Evolutionary conservation across 2,329 filamentous ascomycete genomes (phyloP), one percentile per base, ranked within the genome.

Genomic region (Talaromyces sp.): DNA sequence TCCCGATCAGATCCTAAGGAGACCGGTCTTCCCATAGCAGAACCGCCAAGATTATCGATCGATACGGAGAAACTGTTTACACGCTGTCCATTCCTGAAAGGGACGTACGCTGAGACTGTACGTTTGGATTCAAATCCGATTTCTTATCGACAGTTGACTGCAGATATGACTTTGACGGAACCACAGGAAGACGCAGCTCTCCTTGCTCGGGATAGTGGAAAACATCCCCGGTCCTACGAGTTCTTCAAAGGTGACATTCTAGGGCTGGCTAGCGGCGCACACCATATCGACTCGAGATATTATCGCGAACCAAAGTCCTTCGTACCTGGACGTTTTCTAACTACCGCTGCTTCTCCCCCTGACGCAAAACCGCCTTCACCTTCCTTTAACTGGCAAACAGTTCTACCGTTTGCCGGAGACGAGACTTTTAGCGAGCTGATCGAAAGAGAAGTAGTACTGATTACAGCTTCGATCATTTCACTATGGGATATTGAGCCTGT

Each of bases 401-500:
- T 82, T 41, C 68, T 74, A 37, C 76, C 79, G 1, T 81, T 78
- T 65, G 78, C 78, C n/a, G 77, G 75, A 8, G 81, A 79, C 5
- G 61, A 78, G 11, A 69, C 70, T 1, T 80, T 83, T 60, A 46
- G 37, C 17, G 15, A 40, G 15, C 51, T 60, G 19, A 80, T 78
- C 2, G 77, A 82, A 63, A 73, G 77, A 50, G 75, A 80, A 64
- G 75, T 78, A 17, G 63, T 85, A 43, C 69, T 77, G 22, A 78
- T 82, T 45, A 75, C 77, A 1, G 81, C 81, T 15, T 76, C 78
- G 1, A 75, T 85, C 21, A 65, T 85, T 19, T 72, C 76, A 5
- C 74, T 82, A 64, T 86, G 82, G 81, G 79, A 85, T 43, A 77
- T 85, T 58, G 71, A 80, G 56, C 75, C 80, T 0, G 74, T 70